These are phyloP conservation scores for Apiotrichum mycotoxinovorans DNA, from an alignment of 1,284 basidiomycete species.

Conservation along the genomic window DNA sequence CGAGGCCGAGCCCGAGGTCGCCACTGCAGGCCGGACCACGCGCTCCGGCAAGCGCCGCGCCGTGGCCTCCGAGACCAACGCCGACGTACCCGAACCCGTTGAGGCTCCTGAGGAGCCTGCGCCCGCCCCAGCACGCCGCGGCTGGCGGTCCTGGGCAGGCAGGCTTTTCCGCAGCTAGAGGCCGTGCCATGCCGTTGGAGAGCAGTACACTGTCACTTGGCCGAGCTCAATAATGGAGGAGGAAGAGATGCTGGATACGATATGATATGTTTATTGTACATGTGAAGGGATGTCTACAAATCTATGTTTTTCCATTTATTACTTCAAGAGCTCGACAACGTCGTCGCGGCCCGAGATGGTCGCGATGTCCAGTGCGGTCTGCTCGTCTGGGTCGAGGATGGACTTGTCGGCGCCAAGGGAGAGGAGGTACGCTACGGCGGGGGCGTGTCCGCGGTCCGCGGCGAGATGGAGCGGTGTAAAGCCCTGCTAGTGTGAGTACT, in stretches of 20 bases:
- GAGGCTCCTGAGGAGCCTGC: not conserved
- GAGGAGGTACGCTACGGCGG: slow-evolving; percentile 62
- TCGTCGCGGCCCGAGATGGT: slow-evolving; percentile 29
- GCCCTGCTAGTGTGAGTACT: slow-evolving; percentile 55
- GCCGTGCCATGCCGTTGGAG: not conserved
- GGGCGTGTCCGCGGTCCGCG: slow-evolving; percentile 67
- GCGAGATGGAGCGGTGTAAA: slow-evolving; percentile 82
- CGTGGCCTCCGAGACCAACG: not conserved
- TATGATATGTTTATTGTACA: not conserved
- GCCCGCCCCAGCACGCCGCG: not conserved
- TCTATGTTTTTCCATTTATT: not conserved
- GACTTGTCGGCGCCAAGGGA: slow-evolving; percentile 61
- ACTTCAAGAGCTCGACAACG: slow-evolving; percentile 24
- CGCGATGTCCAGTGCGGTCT: slow-evolving; percentile 38
- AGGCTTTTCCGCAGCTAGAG: not conserved
- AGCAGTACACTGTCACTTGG: not conserved
- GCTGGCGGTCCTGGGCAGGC: not conserved
- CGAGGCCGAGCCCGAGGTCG: not conserved
- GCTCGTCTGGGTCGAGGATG: slow-evolving; percentile 55
- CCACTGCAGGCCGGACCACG: not conserved
- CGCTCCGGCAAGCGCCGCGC: slow-evolving; percentile 3
- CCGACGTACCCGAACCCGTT: not conserved
- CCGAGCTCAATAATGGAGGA: not conserved
- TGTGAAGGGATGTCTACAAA: too few species aligned
- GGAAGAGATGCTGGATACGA: not conserved